phyloP scores from a whole-genome alignment of 1,139 yeast species.

The Kluyveromyces marxianus region DNA sequence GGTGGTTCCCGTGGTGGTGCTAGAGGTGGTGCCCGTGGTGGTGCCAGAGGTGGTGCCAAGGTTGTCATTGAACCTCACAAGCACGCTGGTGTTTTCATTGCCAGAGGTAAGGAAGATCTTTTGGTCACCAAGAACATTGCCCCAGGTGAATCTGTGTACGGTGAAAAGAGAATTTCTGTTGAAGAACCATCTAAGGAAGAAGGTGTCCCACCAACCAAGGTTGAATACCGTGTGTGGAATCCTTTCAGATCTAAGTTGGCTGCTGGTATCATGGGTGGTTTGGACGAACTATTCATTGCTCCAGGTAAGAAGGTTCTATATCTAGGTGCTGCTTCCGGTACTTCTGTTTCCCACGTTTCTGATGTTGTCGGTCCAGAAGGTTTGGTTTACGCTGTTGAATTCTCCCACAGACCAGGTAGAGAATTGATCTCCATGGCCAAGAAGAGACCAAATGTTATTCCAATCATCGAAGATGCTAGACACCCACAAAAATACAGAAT shows the following conservation, averaged over 20 bases:
- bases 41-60: slow-evolving; percentile 84
- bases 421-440: slow-evolving; percentile 99
- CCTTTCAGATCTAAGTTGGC: slow-evolving; percentile 99
- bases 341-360: slow-evolving; percentile 96
- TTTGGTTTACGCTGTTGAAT: slow-evolving; percentile 96
- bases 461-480: slow-evolving; percentile 99
- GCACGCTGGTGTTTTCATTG: slow-evolving; percentile 96
- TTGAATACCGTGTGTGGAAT: slow-evolving; percentile 99
- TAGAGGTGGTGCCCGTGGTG: slow-evolving; percentile 75
- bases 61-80: slow-evolving; percentile 98
- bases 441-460: slow-evolving; percentile 98
- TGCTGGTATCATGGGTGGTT: slow-evolving; percentile 99
- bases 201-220: slow-evolving; percentile 85
- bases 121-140: slow-evolving; percentile 93
- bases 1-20: slow-evolving; percentile 66
- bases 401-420: slow-evolving; percentile 99
- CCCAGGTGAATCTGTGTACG: slow-evolving; percentile 97
- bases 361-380: slow-evolving; percentile 99
- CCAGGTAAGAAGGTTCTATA: slow-evolving; percentile 98
- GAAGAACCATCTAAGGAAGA: slow-evolving; percentile 89
- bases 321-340: slow-evolving; percentile 99
- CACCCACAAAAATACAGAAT: slow-evolving; percentile 99
- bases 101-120: slow-evolving; percentile 98
- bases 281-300: slow-evolving; percentile 92
- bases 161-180: slow-evolving; percentile 91